Evolutionary conservation across 2,329 filamentous ascomycete species (phyloP), one percentile per base, ranked within the genome.

Genomic region (Emergomyces africanus): DNA sequence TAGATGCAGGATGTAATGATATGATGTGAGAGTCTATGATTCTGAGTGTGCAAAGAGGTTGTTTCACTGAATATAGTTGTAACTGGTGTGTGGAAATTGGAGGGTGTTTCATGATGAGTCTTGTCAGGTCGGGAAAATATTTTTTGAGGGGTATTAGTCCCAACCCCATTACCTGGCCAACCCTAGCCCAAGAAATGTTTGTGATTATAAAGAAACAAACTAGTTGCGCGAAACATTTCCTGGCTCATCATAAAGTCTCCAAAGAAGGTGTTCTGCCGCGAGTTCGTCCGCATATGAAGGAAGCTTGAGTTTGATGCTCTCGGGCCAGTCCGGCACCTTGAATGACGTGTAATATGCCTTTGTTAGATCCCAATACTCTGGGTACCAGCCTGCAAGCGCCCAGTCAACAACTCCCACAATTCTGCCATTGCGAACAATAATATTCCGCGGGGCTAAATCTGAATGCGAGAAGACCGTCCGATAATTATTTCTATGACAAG

Each of bases 381-480:
- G 66, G 57, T 65, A 65, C 56, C 66, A 65, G 58, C 65, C 67
- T 37, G 66, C 65, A 44, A 66, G 61, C 56, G 64, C 65, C 58
- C 66, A 66, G 58, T 69, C 65, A 41, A 67, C 57, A 51, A 69
- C 59, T 41, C 62, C 66, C 12, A 62, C 63, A 44, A 66, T 64
- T 25, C 60, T 63, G 28, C 59, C 61, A 55, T 61, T 60, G 39
- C 51, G 48, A 51, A 66, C 61, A 10, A 69, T 61, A 25, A 68
- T 64, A 57, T 69, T 69, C 46, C 65, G 64, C 18, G 64, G 63
- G 9, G 64, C 63, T 23, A 68, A 56, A 59, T 68, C 65, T 51
- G 63, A 48, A 61, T 67, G 66, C 12, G 66, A 64, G 59, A 68
- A 67, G 23, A 62, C 44, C 15, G 57, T 61, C 54, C 18, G 57